Conservation (phyloP, 768 basidiomycete species). For the Cytidiella melzeri region DNA sequence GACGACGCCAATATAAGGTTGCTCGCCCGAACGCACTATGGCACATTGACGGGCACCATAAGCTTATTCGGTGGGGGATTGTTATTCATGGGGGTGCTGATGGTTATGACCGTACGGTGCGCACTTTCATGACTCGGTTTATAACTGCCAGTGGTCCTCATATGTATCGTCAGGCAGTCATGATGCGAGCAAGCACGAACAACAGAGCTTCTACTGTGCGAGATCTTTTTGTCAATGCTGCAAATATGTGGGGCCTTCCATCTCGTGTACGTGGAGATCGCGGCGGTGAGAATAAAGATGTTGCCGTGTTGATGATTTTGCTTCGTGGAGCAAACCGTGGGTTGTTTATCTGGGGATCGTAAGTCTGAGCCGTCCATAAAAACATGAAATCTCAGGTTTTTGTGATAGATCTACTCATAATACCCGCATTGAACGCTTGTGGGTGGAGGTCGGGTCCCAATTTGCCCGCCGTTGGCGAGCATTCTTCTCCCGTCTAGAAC, state of each 20-base stretch:
- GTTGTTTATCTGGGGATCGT: constrained; percentile 26
- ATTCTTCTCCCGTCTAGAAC: constrained; percentile 35
- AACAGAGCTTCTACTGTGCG: constrained; percentile 24
- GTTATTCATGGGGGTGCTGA: constrained; percentile 26
- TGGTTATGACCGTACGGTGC: constrained; percentile 32
- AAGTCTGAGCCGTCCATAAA: no score
- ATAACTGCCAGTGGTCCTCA: neutral
- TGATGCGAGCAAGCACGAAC: constrained; percentile 18
- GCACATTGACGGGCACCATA: constrained; percentile 22
- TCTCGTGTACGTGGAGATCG: constrained; percentile 23
- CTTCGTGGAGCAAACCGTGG: constrained; percentile 16
- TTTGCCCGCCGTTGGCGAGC: constrained; percentile 37
- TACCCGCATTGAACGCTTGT: constrained; percentile 37
- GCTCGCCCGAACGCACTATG: constrained; percentile 17
- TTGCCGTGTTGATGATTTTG: constrained; percentile 25
- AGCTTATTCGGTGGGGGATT: constrained; percentile 17
- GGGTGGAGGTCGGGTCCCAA: constrained; percentile 36
- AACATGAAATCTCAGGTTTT: no score
- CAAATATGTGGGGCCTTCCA: constrained; percentile 14
- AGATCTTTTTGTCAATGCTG: constrained; percentile 16
- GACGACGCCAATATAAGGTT: constrained; percentile 10
- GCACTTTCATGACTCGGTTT: constrained; percentile 3
- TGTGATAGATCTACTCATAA: constrained; percentile 32
- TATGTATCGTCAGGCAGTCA: constrained; percentile 15
- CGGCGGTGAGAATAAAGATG: constrained; percentile 26